These are phyloP conservation scores for Yamagishiella unicocca DNA, from an alignment of 139 green algal genomes.

Conservation along the genomic window DNA sequence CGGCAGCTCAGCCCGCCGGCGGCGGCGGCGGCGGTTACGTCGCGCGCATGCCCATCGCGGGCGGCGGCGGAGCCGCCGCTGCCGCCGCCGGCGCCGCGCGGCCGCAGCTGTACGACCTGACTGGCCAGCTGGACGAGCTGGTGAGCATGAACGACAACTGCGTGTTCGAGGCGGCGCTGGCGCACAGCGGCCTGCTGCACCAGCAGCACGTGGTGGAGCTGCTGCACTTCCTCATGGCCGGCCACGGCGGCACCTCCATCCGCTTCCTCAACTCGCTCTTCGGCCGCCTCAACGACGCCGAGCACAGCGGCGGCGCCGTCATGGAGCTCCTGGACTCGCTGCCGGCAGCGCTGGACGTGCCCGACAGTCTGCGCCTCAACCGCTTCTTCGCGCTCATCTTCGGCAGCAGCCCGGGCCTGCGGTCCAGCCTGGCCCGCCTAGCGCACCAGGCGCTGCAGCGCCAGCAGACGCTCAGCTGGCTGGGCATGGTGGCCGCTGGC, in stretches of 20 bases:
- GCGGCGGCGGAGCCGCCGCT: not conserved
- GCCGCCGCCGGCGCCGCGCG: not conserved
- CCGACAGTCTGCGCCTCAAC: not conserved
- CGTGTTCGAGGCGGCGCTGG: constrained; percentile 26
- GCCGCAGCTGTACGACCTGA: not conserved
- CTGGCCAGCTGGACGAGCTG: not conserved
- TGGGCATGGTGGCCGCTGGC: not conserved
- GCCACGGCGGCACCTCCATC: not conserved
- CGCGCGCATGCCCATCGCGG: not conserved
- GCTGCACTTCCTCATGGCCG: constrained; percentile 18
- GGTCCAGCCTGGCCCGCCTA: not conserved
- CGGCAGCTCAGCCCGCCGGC: not conserved
- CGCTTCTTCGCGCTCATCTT: constrained; percentile 9
- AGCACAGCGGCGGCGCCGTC: not conserved
- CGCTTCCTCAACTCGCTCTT: constrained; percentile 4
- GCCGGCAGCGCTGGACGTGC: constrained; percentile 10
- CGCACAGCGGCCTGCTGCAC: constrained; percentile 11
- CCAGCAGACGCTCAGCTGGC: not conserved
- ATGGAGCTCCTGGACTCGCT: not conserved
- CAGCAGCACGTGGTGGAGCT: not conserved
- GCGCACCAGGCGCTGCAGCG: not conserved
- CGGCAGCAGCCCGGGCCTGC: not conserved
- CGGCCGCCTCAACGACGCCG: not conserved
- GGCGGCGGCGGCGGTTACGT: not conserved
- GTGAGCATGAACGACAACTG: not conserved